Evolutionary conservation across 495 filamentous ascomycete genomes (phyloP).

Genomic region (Penicillium roqueforti): DNA sequence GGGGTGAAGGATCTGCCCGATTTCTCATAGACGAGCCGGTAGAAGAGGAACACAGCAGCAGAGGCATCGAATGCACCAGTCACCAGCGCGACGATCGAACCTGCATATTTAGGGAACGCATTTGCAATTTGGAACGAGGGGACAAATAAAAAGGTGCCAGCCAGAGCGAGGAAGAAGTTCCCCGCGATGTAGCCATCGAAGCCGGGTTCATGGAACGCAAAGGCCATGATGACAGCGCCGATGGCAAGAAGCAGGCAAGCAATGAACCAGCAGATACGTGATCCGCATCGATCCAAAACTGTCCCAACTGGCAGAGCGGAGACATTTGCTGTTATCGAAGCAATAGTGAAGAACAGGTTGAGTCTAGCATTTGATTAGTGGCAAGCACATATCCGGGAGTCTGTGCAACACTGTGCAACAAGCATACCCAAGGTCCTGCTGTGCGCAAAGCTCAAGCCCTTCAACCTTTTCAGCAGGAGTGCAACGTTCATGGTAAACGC

Average conservation of each 20-base stretch:
- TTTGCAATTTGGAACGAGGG: conserved; percentile 69
- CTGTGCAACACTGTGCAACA: not conserved
- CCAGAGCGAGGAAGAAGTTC: conserved; percentile 62
- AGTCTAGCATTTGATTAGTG: conserved; percentile 35
- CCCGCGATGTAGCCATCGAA: conserved; percentile 62
- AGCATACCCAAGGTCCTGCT: conserved; percentile 59
- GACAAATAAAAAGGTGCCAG: conserved; percentile 67
- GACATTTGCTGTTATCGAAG: conserved; percentile 81
- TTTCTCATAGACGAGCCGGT: conserved; percentile 55
- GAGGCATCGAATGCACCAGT: conserved; percentile 72
- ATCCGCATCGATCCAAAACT: conserved; percentile 63
- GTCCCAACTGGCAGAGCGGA: conserved; percentile 73
- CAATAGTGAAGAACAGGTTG: conserved; percentile 75
- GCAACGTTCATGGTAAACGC: conserved; percentile 60
- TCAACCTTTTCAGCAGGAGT: conserved; percentile 40
- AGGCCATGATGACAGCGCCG: conserved; percentile 55
- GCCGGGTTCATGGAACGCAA: conserved; percentile 47
- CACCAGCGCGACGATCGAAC: conserved; percentile 61
- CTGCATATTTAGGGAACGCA: conserved; percentile 62
- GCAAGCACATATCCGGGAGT: not conserved
- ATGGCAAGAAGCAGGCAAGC: conserved; percentile 52
- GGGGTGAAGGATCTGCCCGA: conserved; percentile 48
- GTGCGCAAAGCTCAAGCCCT: conserved; percentile 52
- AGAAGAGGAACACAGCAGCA: conserved; percentile 63
- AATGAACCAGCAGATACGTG: conserved; percentile 54